phyloP scores from a whole-genome alignment of 2,329 filamentous ascomycete species.

The Ilyonectria mors-panacis region DNA sequence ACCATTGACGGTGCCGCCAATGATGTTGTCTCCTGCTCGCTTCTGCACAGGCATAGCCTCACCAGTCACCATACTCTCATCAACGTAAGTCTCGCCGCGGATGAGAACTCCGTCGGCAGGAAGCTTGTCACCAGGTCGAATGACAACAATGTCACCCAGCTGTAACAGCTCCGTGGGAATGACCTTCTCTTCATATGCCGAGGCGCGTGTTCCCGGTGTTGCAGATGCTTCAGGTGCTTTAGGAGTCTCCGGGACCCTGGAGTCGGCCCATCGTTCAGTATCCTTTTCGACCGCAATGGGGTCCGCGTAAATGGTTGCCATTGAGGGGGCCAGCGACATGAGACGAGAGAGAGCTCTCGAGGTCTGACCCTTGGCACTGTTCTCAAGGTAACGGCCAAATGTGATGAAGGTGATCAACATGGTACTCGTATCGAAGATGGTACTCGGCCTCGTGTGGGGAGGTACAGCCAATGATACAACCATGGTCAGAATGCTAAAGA shows the following conservation, averaged over 20 bases:
- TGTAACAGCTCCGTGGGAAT: constrained; percentile 96
- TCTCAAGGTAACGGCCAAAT: constrained; percentile 92
- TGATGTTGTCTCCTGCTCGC: constrained; percentile 81
- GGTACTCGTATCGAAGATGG: constrained; percentile 96
- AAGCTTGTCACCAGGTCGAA: constrained; percentile 96
- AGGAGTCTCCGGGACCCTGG: constrained; percentile 53
- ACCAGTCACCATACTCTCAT: constrained; percentile 99
- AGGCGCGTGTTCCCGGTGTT: constrained; percentile 59
- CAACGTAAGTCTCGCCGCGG: constrained; percentile 91
- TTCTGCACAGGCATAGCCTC: constrained; percentile 97
- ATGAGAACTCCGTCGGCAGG: constrained; percentile 92
- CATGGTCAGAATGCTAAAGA: constrained; percentile 94
- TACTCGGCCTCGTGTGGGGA: constrained; percentile 85
- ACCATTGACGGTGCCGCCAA: constrained; percentile 96
- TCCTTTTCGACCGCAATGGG: constrained; percentile 94
- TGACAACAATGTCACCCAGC: constrained; percentile 91
- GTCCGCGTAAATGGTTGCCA: constrained; percentile 96
- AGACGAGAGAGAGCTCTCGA: constrained; percentile 92
- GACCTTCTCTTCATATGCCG: constrained; percentile 83
- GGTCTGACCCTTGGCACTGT: constrained; percentile 94
- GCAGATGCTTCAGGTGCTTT: constrained; percentile 56
- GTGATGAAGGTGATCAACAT: constrained; percentile 99
- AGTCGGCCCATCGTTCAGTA: constrained; percentile 79
- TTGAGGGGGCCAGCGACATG: constrained; percentile 96
- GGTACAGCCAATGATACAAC: constrained; percentile 81